These are phyloP conservation scores for Hibiscus trionum DNA, from an alignment of 345 rosid genomes.

Conservation along the genomic window DNA sequence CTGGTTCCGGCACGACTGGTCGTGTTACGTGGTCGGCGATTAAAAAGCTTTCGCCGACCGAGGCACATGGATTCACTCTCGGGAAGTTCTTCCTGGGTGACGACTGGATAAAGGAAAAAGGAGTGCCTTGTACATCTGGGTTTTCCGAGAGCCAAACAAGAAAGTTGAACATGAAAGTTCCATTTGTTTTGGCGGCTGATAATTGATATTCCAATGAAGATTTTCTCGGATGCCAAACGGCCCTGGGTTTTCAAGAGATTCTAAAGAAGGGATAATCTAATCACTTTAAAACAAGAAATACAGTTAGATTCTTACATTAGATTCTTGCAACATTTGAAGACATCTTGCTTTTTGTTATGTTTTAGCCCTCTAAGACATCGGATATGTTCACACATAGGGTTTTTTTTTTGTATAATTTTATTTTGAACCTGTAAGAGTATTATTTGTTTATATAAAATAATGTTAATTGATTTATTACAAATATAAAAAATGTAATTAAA, in stretches of 20 bases:
- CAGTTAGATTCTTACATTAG: background rate
- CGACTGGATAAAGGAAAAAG: slow-evolving; percentile 42
- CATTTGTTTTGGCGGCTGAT: background rate
- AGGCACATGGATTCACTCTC: slow-evolving; percentile 33
- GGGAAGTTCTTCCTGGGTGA: slow-evolving; percentile 32
- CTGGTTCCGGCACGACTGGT: slow-evolving; percentile 33
- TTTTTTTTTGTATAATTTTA: too few relatives aligned
- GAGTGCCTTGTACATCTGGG: slow-evolving; percentile 44
- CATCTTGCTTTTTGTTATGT: background rate
- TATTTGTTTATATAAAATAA: too few relatives aligned
- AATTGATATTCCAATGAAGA: background rate
- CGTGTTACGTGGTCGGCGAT: slow-evolving; percentile 64
- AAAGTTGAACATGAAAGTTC: background rate
- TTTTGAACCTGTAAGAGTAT: too few relatives aligned
- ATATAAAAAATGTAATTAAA: too few relatives aligned
- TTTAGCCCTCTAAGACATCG: background rate
- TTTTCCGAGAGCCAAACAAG: background rate
- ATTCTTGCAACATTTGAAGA: background rate
- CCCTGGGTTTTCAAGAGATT: too few relatives aligned
- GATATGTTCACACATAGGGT: background rate
- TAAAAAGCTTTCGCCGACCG: slow-evolving; percentile 28
- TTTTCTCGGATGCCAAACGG: too few relatives aligned
- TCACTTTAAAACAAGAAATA: background rate
- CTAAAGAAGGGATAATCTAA: background rate
- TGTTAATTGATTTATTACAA: too few relatives aligned